Conservation (phyloP, 176 grass and related monocot genomes). For the Cocos nucifera region DNA sequence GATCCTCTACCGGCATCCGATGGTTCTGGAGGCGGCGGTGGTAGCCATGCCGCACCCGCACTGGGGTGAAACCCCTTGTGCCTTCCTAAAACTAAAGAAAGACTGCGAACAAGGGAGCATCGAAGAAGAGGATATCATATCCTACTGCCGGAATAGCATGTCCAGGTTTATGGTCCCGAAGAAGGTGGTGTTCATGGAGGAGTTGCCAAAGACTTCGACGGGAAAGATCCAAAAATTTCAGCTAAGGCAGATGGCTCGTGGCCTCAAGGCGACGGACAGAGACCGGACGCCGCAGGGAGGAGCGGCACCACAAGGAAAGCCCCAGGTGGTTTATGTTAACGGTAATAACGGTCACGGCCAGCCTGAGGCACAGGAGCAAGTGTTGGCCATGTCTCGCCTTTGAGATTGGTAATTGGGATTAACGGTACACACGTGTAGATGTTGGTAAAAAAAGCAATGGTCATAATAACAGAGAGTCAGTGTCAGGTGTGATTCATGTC, state of each 20-base stretch:
- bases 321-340: too few relatives aligned
- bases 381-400: too few relatives aligned
- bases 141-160: slow-evolving; percentile 40
- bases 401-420: too few relatives aligned
- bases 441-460: too few relatives aligned
- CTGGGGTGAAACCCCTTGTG: slow-evolving; percentile 14
- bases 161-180: slow-evolving; percentile 54
- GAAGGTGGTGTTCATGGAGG: slow-evolving; percentile 42
- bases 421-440: too few relatives aligned
- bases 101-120: neutral
- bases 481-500: too few relatives aligned
- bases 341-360: too few relatives aligned
- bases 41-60: slow-evolving; percentile 50
- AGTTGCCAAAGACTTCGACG: slow-evolving; percentile 35
- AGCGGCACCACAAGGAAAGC: too few relatives aligned
- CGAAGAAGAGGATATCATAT: slow-evolving; percentile 33
- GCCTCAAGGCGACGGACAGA: neutral
- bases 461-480: too few relatives aligned
- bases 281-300: neutral
- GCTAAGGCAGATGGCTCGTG: slow-evolving; percentile 28
- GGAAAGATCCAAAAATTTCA: slow-evolving; percentile 57
- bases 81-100: slow-evolving; percentile 19
- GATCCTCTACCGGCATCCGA: slow-evolving; percentile 37
- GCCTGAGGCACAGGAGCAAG: too few relatives aligned
- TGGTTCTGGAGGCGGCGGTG: slow-evolving; percentile 41